Conservation (phyloP, 2,329 filamentous ascomycete species). For the Fusarium tanahbumbuense region DNA sequence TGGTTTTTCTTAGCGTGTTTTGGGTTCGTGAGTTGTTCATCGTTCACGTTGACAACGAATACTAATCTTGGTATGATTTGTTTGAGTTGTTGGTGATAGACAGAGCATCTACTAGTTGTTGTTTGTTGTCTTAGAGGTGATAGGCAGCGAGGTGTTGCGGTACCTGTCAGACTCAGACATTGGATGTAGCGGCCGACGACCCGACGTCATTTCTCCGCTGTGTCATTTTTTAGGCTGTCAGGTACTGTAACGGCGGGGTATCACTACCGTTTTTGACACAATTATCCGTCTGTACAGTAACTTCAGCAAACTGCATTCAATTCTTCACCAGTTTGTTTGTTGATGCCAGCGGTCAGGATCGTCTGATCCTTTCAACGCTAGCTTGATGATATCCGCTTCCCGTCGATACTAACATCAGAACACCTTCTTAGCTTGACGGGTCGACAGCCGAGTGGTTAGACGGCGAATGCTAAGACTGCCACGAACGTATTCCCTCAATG, state of each 20-base stretch:
- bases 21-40: neutral
- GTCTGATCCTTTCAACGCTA: neutral
- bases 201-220: neutral
- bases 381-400: neutral
- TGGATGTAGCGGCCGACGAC: neutral
- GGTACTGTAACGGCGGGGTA: neutral
- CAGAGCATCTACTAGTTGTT: too few relatives aligned
- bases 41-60: neutral
- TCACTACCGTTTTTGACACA: neutral
- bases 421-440: neutral
- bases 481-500: neutral
- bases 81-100: neutral
- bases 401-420: neutral
- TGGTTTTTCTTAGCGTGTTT: neutral
- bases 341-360: neutral
- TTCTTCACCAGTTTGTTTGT: neutral
- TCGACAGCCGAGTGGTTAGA: too few relatives aligned
- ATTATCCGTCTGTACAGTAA: too few relatives aligned
- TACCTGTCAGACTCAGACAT: neutral
- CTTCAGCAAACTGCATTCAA: too few relatives aligned
- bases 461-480: neutral
- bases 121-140: too few relatives aligned
- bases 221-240: neutral
- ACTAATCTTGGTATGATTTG: neutral
- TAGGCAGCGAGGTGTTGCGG: too few relatives aligned